phyloP scores from a whole-genome alignment of 148 eudicot genomes.

The Limonium bicolor region DNA sequence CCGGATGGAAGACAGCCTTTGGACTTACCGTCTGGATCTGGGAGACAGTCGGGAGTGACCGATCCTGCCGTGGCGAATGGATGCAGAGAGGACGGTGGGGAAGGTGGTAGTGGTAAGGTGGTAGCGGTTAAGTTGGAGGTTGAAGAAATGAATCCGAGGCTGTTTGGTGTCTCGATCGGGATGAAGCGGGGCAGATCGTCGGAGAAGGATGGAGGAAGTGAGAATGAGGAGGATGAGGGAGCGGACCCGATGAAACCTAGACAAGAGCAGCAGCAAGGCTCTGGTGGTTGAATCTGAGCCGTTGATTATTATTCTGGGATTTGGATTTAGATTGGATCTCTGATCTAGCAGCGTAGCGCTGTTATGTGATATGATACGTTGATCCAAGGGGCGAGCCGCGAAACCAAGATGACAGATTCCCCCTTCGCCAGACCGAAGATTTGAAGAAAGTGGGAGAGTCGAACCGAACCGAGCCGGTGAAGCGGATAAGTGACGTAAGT shows the following conservation, averaged over 20 bases:
- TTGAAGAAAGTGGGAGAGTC: no score
- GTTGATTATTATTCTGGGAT: no score
- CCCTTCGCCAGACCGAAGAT: no score
- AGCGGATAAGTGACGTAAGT: no score
- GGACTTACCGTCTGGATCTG: constrained; percentile 21
- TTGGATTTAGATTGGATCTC: no score
- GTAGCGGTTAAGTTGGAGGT: constrained; percentile 4
- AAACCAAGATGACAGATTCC: no score
- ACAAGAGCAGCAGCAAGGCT: constrained; percentile 4
- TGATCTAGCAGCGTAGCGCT: no score
- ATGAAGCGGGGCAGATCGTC: constrained; percentile 28
- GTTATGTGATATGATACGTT: no score
- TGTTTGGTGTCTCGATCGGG: constrained; percentile 66
- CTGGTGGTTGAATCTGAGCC: constrained; percentile 11
- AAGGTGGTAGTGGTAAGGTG: not conserved
- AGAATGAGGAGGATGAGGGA: constrained; percentile 5
- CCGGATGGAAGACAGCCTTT: constrained; percentile 15
- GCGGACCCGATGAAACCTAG: constrained; percentile 7
- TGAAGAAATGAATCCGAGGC: constrained; percentile 26
- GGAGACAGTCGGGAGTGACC: constrained; percentile 7
- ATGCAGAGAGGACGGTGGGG: not conserved
- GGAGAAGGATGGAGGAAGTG: constrained; percentile 10
- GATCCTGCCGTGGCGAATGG: not conserved
- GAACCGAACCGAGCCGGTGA: no score
- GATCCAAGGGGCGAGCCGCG: no score